Evolutionary conservation across 495 filamentous ascomycete species (phyloP), one percentile per base, ranked within the genome.

Genomic region (Aspergillus wentii): DNA sequence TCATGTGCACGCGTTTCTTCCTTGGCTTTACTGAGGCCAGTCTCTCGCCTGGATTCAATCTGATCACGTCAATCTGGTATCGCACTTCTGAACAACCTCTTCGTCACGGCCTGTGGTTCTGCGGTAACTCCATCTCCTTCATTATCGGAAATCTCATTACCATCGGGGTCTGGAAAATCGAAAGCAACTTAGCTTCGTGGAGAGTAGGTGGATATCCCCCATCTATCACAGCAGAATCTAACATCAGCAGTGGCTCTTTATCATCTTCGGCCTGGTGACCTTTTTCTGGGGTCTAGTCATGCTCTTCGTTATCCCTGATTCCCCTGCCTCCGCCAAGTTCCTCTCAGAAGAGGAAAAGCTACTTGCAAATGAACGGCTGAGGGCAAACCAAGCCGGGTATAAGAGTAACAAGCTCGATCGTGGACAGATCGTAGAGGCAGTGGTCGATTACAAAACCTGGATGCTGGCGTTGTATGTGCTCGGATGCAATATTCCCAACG

Each of bases 1-100:
- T 40, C 23, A 63, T 40, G 25, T 27, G 30, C 1, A 17, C 38
- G 13, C 19, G 80, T 7, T 76, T 79, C 54, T 77, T 83, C 40
- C 55, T 81, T 1, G 79, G 80, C 17, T 53, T 80, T 23, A 79
- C 79, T 35, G 80, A 81, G 61, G 73, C 78, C 20, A 65, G 68
- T 19, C 70, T 81, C 39, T 66, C 65, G 4, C 78, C 78, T 4
- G 70, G 59, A 3, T 53, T 80, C 33, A 68, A 70, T 30, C 45
- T 64, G 2, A 49, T 58, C 17, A 56, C 44, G 17, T 56, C 53
- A 37, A 57, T 49, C 43, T 83, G 76, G 75, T 83, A 83, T 40
- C 69, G 69, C 1, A 69, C 72, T n/a, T 55, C 62, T 3, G 80
- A 83, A 50, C 76, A 80, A 51, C 72, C 75, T 0, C 47, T 72